Conservation (phyloP, 371 early-diverging fungal genomes). For the Mucor saturninus region DNA sequence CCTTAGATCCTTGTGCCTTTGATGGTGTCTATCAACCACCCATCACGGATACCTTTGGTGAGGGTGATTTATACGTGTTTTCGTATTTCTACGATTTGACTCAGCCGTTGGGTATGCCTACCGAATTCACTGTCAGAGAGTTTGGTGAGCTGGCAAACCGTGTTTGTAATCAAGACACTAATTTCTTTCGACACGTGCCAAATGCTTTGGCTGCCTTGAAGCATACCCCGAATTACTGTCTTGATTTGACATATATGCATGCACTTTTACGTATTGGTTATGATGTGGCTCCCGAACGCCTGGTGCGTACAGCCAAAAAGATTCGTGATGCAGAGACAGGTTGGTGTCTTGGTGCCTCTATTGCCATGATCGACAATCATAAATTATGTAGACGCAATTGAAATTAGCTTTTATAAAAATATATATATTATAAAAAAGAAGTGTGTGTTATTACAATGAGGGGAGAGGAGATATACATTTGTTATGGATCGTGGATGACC, state of each 20-base stretch:
- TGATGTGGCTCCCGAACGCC: conserved; percentile 73
- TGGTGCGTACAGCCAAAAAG: conserved; percentile 86
- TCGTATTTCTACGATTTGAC: conserved; percentile 94
- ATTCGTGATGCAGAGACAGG: conserved; percentile 92
- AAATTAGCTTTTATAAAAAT: background rate
- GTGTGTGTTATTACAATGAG: too few relatives aligned
- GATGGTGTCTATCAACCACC: conserved; percentile 92
- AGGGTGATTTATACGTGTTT: conserved; percentile 89
- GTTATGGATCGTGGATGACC: background rate
- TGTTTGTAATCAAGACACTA: conserved; percentile 65
- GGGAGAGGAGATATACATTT: background rate
- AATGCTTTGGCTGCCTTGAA: conserved; percentile 42
- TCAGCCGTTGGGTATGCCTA: conserved; percentile 70
- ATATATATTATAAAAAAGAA: background rate
- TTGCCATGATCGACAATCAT: conserved; percentile 70
- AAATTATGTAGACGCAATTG: conserved; percentile 35
- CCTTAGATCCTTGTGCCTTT: conserved; percentile 79
- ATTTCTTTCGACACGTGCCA: conserved; percentile 46
- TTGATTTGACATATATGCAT: conserved; percentile 88
- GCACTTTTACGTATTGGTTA: conserved; percentile 83
- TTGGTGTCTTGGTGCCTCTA: conserved; percentile 95
- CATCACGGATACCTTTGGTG: conserved; percentile 68
- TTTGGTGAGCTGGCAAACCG: conserved; percentile 66
- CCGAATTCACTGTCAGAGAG: conserved; percentile 67
- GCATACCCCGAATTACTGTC: conserved; percentile 76